A percentile compares a stretch with the other conserved stretches of the same genome.
Conservation (phyloP, 495 filamentous ascomycete genomes). For the Cercophora scortea region DNA sequence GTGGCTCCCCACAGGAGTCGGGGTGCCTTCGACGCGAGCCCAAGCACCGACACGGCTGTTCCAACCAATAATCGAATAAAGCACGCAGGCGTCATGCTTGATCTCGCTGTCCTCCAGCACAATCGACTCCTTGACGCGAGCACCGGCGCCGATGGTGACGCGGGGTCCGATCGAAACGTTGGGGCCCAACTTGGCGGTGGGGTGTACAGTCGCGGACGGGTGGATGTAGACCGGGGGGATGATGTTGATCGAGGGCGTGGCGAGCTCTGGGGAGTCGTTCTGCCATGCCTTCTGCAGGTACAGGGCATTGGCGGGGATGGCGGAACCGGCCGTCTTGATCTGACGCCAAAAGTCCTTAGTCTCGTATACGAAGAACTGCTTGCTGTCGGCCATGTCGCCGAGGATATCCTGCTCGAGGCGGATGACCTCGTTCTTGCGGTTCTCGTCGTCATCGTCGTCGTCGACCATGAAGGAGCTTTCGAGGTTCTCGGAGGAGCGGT, state of each 20-base stretch:
- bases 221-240: slow-evolving; percentile 95
- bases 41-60: slow-evolving; percentile 91
- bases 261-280: slow-evolving; percentile 71
- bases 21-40: slow-evolving; percentile 95
- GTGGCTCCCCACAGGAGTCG: slow-evolving; percentile 82
- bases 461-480: slow-evolving; percentile 71
- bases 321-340: slow-evolving; percentile 98
- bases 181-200: slow-evolving; percentile 91
- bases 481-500: slow-evolving; percentile 91
- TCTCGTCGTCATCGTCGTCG: slow-evolving; percentile 67
- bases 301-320: slow-evolving; percentile 93
- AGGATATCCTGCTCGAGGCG: slow-evolving; percentile 97
- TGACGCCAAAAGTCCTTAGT: slow-evolving; percentile 99
- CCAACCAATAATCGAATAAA: slow-evolving; percentile 98
- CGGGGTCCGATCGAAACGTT: slow-evolving; percentile 94
- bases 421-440: slow-evolving; percentile 76
- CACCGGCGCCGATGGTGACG: slow-evolving; percentile 76
- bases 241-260: slow-evolving; percentile 78
- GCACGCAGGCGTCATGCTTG: slow-evolving; percentile 91
- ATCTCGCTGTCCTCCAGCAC: slow-evolving; percentile 93
- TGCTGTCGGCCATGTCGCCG: slow-evolving; percentile 90
- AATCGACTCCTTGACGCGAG: slow-evolving; percentile 90
- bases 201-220: slow-evolving; percentile 86
- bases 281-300: slow-evolving; percentile 96
- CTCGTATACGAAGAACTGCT: slow-evolving; percentile 97